These are phyloP conservation scores for Ceratobasidium sp. DNA, from an alignment of 1,284 basidiomycete species.

Conservation along the genomic window DNA sequence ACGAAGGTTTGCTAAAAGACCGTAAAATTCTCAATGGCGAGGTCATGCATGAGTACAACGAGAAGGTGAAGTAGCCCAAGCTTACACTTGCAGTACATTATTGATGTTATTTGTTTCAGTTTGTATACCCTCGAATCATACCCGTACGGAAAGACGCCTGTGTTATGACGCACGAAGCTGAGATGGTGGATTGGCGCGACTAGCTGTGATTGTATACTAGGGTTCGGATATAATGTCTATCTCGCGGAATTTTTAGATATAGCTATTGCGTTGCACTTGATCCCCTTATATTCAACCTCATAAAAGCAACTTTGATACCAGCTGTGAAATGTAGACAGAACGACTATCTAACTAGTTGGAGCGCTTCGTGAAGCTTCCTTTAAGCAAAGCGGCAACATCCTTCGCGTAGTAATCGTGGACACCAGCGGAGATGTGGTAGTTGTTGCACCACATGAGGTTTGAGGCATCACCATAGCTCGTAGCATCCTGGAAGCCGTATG, in stretches of 20 bases:
- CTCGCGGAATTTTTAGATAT: not conserved
- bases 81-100: slow-evolving; percentile 51
- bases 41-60: slow-evolving; percentile 87
- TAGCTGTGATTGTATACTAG: not conserved
- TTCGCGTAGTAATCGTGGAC: slow-evolving; percentile 33
- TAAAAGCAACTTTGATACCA: slow-evolving; percentile 5
- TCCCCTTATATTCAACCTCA: not conserved
- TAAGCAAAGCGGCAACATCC: slow-evolving; percentile 30
- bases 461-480: slow-evolving; percentile 43
- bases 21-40: slow-evolving; percentile 78
- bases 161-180: slow-evolving; percentile 86
- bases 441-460: slow-evolving; percentile 45
- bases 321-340: not conserved
- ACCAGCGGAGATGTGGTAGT: slow-evolving; percentile 42
- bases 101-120: slow-evolving; percentile 59
- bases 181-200: slow-evolving; percentile 62
- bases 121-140: slow-evolving; percentile 82
- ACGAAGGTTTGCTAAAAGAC: slow-evolving; percentile 75
- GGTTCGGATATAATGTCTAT: not conserved
- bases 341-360: not conserved
- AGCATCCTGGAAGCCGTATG: slow-evolving; percentile 44
- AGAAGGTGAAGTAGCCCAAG: slow-evolving; percentile 59
- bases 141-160: slow-evolving; percentile 77
- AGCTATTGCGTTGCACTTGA: not conserved
- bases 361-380: slow-evolving; percentile 34